A percentile compares a stretch with the other conserved stretches of the same genome.
Conservation (phyloP, 169 alveolate genomes). For the Eimeria praecox region DNA sequence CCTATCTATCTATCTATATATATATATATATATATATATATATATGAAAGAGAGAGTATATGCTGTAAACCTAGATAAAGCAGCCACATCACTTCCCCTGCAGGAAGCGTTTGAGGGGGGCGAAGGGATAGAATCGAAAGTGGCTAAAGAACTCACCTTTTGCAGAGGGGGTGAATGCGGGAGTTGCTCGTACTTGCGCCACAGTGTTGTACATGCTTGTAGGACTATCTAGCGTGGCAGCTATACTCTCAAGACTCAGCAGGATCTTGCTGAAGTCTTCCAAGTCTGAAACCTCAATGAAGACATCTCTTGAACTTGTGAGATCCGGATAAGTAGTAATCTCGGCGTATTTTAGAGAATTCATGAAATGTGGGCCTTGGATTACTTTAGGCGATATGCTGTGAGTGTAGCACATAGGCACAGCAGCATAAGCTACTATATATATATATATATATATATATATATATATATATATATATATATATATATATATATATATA, state of each 20-base stretch:
- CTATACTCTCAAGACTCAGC: slow-evolving; percentile 34
- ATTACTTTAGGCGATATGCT: slow-evolving; percentile 48
- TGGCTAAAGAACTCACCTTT: slow-evolving; percentile 31
- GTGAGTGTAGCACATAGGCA: not conserved
- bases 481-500: no score
- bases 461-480: no score
- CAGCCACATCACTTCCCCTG: no score
- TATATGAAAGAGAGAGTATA: no score
- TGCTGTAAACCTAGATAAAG: no score
- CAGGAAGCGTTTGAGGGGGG: no score
- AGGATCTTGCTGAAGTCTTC: slow-evolving; percentile 34
- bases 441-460: no score
- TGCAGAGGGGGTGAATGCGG: slow-evolving; percentile 30
- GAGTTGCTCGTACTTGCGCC: slow-evolving; percentile 46
- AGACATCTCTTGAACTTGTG: not conserved
- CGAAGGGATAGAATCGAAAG: not conserved
- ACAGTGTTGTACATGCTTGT: slow-evolving; percentile 60
- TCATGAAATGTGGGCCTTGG: slow-evolving; percentile 73
- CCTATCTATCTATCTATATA: not conserved
- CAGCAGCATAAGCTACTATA: not conserved
- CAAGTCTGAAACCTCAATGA: slow-evolving; percentile 55
- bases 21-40: no score
- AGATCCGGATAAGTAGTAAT: slow-evolving; percentile 58
- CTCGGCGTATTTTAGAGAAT: slow-evolving; percentile 68
- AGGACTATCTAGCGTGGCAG: slow-evolving; percentile 36